A percentile compares a stretch with the other conserved stretches of the same genome.
Conservation (phyloP, 805 yeast genomes). For the Wickerhamiella lipophila region DNA sequence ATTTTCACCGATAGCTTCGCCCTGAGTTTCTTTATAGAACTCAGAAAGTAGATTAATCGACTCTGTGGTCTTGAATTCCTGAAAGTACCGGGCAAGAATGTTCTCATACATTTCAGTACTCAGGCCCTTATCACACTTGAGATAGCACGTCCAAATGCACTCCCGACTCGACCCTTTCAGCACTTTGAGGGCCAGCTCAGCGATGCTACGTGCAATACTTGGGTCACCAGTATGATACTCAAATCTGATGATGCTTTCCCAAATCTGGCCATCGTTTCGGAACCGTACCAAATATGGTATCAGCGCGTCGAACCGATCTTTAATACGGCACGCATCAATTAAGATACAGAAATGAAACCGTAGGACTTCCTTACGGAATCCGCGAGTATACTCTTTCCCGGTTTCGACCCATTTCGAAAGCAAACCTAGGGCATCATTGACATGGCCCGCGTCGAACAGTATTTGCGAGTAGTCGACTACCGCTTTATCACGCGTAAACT, state of each 20-base stretch:
- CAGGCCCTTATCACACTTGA: neutral
- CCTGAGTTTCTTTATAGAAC: neutral
- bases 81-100: neutral
- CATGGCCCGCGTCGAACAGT: neutral
- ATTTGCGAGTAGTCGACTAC: neutral
- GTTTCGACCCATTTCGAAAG: neutral
- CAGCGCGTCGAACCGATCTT: neutral
- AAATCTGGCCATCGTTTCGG: neutral
- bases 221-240: neutral
- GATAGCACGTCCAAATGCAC: conserved; percentile 1
- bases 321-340: neutral
- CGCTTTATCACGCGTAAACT: neutral
- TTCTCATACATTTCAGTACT: neutral
- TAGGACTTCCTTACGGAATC: neutral
- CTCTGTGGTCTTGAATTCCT: neutral
- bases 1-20: neutral
- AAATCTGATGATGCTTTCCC: neutral
- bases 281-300: neutral
- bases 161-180: neutral
- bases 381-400: neutral
- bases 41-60: neutral
- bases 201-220: neutral
- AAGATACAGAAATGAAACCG: neutral
- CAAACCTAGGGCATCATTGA: neutral
- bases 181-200: neutral